Conservation (phyloP, 2,329 filamentous ascomycete genomes). For the Phoma sp. region DNA sequence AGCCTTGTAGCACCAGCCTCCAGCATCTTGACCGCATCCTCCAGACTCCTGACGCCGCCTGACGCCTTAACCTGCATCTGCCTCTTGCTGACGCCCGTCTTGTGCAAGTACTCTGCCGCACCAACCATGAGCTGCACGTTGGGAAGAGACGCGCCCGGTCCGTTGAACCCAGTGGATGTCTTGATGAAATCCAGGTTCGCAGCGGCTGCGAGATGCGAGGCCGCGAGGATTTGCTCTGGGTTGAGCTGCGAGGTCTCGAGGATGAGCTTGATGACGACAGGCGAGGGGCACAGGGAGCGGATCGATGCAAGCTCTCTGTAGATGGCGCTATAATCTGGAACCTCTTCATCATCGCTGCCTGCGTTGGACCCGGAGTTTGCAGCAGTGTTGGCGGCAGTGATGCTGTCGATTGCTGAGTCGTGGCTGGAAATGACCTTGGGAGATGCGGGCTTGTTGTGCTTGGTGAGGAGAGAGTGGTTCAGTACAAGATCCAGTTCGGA, state of each 20-base stretch:
- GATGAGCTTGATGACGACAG: constrained; percentile 60
- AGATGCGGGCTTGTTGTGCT: constrained; percentile 28
- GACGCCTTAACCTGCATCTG: constrained; percentile 64
- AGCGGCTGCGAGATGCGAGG: constrained; percentile 57
- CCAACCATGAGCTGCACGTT: constrained; percentile 62
- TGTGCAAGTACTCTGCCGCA: constrained; percentile 53
- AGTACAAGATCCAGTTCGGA: constrained; percentile 65
- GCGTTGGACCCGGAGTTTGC: constrained; percentile 25
- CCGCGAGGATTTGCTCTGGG: constrained; percentile 59
- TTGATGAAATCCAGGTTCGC: constrained; percentile 66
- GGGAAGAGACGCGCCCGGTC: constrained; percentile 59
- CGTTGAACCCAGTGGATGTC: constrained; percentile 65
- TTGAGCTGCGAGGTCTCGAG: constrained; percentile 63
- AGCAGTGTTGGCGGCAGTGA: constrained; percentile 43
- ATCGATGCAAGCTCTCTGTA: constrained; percentile 61
- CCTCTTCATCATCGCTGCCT: constrained; percentile 26
- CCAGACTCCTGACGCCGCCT: constrained; percentile 60
- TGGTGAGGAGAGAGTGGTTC: constrained; percentile 57
- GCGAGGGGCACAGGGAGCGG: constrained; percentile 54
- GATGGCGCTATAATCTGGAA: constrained; percentile 55
- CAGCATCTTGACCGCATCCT: constrained; percentile 60
- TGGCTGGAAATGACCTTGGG: constrained; percentile 16
- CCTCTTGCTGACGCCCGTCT: constrained; percentile 31
- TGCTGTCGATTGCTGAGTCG: constrained; percentile 42
- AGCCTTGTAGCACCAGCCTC: constrained; percentile 63